Conservation (phyloP, 83 land plant genomes). For the Larix sibirica region DNA sequence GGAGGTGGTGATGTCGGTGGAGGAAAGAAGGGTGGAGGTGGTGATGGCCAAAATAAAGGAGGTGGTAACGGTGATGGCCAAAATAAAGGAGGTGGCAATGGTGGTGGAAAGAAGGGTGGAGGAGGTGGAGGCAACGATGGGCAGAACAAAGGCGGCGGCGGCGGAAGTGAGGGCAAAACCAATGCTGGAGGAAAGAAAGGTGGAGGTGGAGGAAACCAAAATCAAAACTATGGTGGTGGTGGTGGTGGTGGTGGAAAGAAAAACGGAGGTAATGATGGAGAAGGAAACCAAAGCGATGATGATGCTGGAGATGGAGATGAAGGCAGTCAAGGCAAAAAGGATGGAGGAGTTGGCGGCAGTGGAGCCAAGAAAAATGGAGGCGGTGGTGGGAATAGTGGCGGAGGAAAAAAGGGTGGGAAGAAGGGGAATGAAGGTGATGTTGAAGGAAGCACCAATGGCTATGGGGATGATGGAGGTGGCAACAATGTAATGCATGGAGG, state of each 20-base stretch:
- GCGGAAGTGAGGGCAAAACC: background rate
- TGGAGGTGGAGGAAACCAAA: background rate
- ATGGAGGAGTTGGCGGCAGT: background rate
- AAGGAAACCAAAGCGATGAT: background rate
- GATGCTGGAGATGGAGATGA: background rate
- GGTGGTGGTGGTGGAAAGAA: background rate
- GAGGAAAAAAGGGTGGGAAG: slow-evolving; percentile 10
- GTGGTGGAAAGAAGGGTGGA: background rate
- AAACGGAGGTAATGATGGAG: background rate
- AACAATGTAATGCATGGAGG: background rate
- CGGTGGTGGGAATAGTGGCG: background rate
- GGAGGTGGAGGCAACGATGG: background rate
- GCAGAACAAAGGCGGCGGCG: background rate
- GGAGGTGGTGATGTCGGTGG: background rate
- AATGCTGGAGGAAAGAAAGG: background rate
- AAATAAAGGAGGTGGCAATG: background rate
- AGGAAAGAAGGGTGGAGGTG: background rate
- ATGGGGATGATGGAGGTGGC: background rate
- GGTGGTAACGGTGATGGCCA: background rate
- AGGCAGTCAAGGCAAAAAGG: background rate
- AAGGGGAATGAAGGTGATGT: slow-evolving; percentile 1
- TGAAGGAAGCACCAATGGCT: background rate
- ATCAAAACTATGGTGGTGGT: background rate
- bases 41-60: background rate
- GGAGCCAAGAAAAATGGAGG: background rate